Evolutionary conservation across 768 basidiomycete species (phyloP).

Genomic region (Artomyces pyxidatus): DNA sequence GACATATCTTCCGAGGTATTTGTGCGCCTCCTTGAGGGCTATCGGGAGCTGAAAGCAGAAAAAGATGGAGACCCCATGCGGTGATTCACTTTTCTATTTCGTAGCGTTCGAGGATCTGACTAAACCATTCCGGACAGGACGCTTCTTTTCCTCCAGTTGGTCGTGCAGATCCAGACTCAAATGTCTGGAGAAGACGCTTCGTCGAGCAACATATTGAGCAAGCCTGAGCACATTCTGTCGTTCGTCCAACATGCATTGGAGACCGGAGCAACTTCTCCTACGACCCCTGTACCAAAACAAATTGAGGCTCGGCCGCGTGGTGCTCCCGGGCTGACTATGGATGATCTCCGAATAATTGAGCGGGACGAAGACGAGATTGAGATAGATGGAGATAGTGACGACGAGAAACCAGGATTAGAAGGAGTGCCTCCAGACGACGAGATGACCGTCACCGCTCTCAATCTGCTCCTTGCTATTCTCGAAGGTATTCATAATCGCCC

Average conservation of each 20-base stretch:
- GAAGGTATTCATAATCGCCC: too few relatives aligned
- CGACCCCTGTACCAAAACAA: not conserved
- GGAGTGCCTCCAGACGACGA: slow-evolving; percentile 40
- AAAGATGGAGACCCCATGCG: slow-evolving; percentile 41
- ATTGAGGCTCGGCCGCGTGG: not conserved
- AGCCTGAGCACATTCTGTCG: slow-evolving; percentile 67
- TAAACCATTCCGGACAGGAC: slow-evolving; percentile 33
- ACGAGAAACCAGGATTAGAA: slow-evolving; percentile 43
- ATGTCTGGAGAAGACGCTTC: slow-evolving; percentile 44
- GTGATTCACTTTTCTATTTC: slow-evolving; percentile 25
- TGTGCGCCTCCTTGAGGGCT: slow-evolving; percentile 62
- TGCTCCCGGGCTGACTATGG: slow-evolving; percentile 21
- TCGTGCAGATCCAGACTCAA: slow-evolving; percentile 72
- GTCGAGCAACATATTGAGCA: slow-evolving; percentile 48
- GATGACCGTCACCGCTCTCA: slow-evolving; percentile 70
- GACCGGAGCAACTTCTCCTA: slow-evolving; percentile 10
- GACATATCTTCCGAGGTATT: slow-evolving; percentile 73
- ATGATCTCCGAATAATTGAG: slow-evolving; percentile 31
- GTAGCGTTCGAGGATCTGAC: not conserved
- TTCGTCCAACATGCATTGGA: slow-evolving; percentile 79
- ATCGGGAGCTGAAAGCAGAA: slow-evolving; percentile 36
- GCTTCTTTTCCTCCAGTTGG: slow-evolving; percentile 69
- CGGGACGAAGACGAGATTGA: slow-evolving; percentile 24
- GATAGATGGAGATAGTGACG: slow-evolving; percentile 32
- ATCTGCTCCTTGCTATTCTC: slow-evolving; percentile 73